A percentile compares a stretch with the other conserved stretches of the same genome.
These are phyloP conservation scores for Xylariales sp. DNA, from an alignment of 2,329 filamentous ascomycete species.

Conservation along the genomic window DNA sequence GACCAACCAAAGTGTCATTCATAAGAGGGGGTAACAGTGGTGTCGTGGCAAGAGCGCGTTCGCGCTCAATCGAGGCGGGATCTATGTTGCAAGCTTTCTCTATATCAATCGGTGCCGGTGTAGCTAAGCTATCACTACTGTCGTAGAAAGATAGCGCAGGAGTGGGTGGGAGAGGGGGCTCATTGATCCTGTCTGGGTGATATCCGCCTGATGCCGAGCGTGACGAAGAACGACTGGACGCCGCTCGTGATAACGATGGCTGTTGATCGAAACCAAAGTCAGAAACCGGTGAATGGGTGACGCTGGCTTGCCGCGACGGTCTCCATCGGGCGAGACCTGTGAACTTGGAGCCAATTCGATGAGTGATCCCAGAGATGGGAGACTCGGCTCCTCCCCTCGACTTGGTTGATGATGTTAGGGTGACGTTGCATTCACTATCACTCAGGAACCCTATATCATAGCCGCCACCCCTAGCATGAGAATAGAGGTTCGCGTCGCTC, in stretches of 20 bases:
- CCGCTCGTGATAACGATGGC: constrained; percentile 57
- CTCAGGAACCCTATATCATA: constrained; percentile 65
- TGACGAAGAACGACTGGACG: constrained; percentile 77
- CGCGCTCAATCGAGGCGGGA: constrained; percentile 48
- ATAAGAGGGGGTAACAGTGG: constrained; percentile 81
- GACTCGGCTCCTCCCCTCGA: constrained; percentile 53
- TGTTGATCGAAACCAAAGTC: constrained; percentile 79
- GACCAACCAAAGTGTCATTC: constrained; percentile 50
- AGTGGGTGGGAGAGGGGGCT: constrained; percentile 54
- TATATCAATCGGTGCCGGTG: constrained; percentile 44
- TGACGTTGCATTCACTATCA: constrained; percentile 52
- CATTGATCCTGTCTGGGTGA: constrained; percentile 38
- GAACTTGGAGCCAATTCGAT: constrained; percentile 61
- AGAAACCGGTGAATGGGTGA: constrained; percentile 61
- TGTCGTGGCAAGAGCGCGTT: constrained; percentile 64
- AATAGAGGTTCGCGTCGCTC: constrained; percentile 31
- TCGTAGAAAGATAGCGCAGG: constrained; percentile 61
- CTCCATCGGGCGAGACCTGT: constrained; percentile 49
- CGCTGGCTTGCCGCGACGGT: constrained; percentile 38
- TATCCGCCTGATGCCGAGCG: constrained; percentile 57
- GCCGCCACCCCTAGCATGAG: constrained; percentile 45
- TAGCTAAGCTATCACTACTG: constrained; percentile 49
- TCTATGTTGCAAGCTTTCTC: constrained; percentile 45
- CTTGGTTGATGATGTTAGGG: constrained; percentile 48
- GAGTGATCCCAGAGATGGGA: constrained; percentile 56